phyloP scores from a whole-genome alignment of 345 rosid genomes.

The Hibiscus trionum region DNA sequence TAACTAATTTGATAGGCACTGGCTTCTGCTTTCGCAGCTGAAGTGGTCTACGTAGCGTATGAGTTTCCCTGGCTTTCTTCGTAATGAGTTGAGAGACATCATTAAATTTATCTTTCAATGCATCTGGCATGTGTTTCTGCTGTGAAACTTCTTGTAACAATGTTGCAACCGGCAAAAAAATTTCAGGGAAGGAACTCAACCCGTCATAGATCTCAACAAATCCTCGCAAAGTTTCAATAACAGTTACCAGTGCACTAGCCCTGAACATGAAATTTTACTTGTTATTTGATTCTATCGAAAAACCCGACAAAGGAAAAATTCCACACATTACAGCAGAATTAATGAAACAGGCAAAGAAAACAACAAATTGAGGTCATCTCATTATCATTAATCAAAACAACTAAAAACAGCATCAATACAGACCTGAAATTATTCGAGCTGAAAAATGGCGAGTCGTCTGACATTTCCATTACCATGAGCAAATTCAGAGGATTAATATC shows the following conservation, averaged over 20 bases:
- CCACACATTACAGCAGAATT: neutral
- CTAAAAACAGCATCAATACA: neutral
- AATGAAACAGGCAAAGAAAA: neutral
- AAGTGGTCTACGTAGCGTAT: slow-evolving; percentile 53
- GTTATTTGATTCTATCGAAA: neutral
- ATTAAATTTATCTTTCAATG: slow-evolving; percentile 40
- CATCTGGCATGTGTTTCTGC: slow-evolving; percentile 44
- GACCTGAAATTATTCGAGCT: slow-evolving; percentile 78
- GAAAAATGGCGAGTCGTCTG: slow-evolving; percentile 58
- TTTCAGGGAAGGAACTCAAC: slow-evolving; percentile 70
- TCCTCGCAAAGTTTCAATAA: slow-evolving; percentile 59
- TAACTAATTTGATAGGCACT: slow-evolving; percentile 53
- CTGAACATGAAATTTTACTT: slow-evolving; percentile 28
- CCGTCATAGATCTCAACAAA: slow-evolving; percentile 44
- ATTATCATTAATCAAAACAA: neutral
- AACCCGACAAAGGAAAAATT: slow-evolving; percentile 18
- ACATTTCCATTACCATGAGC: slow-evolving; percentile 47
- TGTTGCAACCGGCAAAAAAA: slow-evolving; percentile 53
- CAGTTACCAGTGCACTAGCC: slow-evolving; percentile 52
- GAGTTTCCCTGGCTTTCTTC: slow-evolving; percentile 43
- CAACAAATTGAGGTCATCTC: neutral
- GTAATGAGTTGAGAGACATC: slow-evolving; percentile 46
- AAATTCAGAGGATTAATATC: slow-evolving; percentile 66
- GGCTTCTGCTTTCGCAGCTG: slow-evolving; percentile 80
- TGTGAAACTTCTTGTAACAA: slow-evolving; percentile 47